Conservation (phyloP, 176 grass and related monocot species). For the Musa acuminata region DNA sequence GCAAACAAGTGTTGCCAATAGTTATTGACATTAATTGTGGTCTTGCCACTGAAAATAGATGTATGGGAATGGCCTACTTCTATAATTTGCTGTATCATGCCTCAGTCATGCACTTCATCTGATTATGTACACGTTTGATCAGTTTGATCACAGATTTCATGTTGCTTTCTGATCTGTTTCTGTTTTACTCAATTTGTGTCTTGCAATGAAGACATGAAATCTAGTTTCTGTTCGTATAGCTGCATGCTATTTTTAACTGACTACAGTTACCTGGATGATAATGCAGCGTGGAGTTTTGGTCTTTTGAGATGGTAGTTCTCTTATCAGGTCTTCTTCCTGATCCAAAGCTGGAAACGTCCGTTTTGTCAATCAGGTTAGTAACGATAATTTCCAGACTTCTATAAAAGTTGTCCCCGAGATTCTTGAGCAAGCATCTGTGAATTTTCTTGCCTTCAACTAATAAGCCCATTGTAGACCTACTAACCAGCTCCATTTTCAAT, state of each 20-base stretch:
- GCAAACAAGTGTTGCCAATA: too few relatives aligned
- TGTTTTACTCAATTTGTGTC: neutral
- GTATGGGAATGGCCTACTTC: too few relatives aligned
- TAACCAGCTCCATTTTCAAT: neutral
- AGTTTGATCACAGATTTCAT: too few relatives aligned
- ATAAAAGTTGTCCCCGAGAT: neutral
- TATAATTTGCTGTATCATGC: too few relatives aligned
- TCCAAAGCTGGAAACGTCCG: conserved; percentile 88
- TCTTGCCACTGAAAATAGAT: too few relatives aligned
- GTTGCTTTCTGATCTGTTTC: too few relatives aligned
- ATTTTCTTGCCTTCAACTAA: neutral
- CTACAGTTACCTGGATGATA: neutral
- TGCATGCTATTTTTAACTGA: neutral
- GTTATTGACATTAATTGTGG: too few relatives aligned
- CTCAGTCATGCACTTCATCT: too few relatives aligned
- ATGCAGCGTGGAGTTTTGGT: conserved; percentile 88
- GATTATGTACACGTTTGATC: too few relatives aligned
- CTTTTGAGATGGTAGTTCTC: conserved; percentile 96
- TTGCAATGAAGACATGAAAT: neutral
- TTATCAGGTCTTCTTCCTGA: conserved; percentile 81
- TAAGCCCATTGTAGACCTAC: neutral
- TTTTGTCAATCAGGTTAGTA: conserved; percentile 77
- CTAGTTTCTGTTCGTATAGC: neutral
- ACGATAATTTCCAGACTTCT: neutral
- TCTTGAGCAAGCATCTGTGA: neutral